These are phyloP conservation scores for Diphasiastrum complanatum DNA, from an alignment of 83 land plant species.

Conservation along the genomic window DNA sequence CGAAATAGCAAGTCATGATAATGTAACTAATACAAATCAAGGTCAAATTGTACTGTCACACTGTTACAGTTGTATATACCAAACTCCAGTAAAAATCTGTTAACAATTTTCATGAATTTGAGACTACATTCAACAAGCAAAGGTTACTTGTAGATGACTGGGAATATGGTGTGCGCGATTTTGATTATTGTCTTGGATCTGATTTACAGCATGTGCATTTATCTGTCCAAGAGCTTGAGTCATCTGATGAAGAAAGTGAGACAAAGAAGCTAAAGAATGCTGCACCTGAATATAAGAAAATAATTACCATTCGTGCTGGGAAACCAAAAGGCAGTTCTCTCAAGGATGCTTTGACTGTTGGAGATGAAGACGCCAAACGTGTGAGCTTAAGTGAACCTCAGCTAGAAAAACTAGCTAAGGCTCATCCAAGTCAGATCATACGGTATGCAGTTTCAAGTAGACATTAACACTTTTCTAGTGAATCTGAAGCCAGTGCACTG, in stretches of 20 bases:
- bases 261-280: slow-evolving; percentile 11
- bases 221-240: neutral
- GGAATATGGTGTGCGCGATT: no score
- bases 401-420: slow-evolving; percentile 48
- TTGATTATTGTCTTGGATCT: neutral
- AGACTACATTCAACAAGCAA: neutral
- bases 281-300: slow-evolving; percentile 50
- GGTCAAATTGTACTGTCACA: neutral
- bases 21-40: neutral
- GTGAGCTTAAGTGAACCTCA: slow-evolving; percentile 85
- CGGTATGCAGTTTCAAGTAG: slow-evolving; percentile 36
- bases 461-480: neutral
- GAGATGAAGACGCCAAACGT: slow-evolving; percentile 63
- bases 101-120: no score
- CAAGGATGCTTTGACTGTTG: slow-evolving; percentile 45
- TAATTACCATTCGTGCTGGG: slow-evolving; percentile 69
- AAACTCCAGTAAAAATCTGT: no score
- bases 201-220: neutral
- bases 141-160: no score
- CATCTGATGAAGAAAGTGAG: slow-evolving; percentile 10
- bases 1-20: neutral
- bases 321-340: slow-evolving; percentile 51
- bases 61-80: no score
- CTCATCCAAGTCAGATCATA: slow-evolving; percentile 44
- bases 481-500: neutral